A percentile compares a stretch with the other conserved stretches of the same genome.
These are phyloP conservation scores for Tetraselmis striata DNA, from an alignment of 139 green algal genomes.

Conservation along the genomic window DNA sequence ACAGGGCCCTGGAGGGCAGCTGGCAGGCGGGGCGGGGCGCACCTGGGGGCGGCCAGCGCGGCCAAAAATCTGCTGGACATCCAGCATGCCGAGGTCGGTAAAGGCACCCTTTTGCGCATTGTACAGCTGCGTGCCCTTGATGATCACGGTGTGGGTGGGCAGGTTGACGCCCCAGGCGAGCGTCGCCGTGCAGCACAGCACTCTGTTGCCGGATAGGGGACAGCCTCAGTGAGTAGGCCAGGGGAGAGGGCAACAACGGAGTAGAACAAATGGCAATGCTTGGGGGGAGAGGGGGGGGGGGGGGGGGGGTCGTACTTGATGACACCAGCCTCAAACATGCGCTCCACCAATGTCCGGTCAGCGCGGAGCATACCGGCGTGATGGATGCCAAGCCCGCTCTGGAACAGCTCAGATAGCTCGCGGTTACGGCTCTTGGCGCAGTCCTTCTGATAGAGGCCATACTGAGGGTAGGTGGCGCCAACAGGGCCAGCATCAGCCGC, in stretches of 20 bases:
- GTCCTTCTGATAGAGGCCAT: constrained; percentile 1
- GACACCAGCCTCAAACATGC: constrained; percentile 76
- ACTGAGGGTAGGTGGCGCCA: too few relatives aligned
- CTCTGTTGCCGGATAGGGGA: too few relatives aligned
- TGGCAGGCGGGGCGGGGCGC: too few relatives aligned
- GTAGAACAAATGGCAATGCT: background rate
- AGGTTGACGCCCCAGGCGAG: constrained; percentile 98
- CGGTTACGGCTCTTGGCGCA: constrained; percentile 61
- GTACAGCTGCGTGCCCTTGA: constrained; percentile 97
- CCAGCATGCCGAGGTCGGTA: constrained; percentile 89
- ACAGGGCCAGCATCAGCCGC: too few relatives aligned
- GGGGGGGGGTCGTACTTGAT: constrained; percentile 50
- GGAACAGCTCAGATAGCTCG: constrained; percentile 81
- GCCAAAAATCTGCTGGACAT: constrained; percentile 99
- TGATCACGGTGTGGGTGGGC: constrained; percentile 91
- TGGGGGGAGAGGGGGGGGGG: background rate
- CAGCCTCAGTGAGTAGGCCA: too few relatives aligned
- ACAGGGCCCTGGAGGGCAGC: too few relatives aligned
- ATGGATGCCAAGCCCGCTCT: constrained; percentile 83
- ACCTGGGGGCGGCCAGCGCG: constrained; percentile 89
- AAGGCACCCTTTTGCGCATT: constrained; percentile 88
- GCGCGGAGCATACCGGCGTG: constrained; percentile 95
- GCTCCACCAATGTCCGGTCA: constrained; percentile 86
- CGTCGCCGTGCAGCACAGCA: constrained; percentile 93
- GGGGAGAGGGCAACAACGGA: too few relatives aligned